phyloP scores from a whole-genome alignment of 2,329 filamentous ascomycete species.

The Nemania bipapillata region DNA sequence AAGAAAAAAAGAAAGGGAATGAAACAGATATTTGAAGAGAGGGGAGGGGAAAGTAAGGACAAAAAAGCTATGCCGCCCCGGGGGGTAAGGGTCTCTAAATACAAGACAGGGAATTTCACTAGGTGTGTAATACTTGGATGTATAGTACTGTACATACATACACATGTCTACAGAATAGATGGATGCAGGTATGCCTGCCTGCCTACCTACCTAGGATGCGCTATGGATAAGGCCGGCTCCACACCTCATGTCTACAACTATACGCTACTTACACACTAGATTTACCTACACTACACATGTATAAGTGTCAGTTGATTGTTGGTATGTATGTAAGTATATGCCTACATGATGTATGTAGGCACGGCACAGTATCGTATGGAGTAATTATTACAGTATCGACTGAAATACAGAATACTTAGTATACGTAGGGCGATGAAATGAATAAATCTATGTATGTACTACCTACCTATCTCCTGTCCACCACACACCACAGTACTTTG shows the following conservation, averaged over 20 bases:
- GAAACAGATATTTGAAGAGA: conserved; percentile 12
- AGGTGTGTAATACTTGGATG: not conserved
- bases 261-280: not conserved
- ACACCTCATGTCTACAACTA: conserved; percentile 1
- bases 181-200: no score
- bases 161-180: no score
- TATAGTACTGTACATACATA: not conserved
- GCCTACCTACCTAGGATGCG: no score
- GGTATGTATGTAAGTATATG: not conserved
- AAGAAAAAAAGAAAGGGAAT: conserved; percentile 11
- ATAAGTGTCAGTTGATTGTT: not conserved
- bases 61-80: not conserved
- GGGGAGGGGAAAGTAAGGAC: conserved; percentile 8
- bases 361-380: no score
- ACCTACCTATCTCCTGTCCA: no score
- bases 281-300: not conserved
- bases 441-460: no score
- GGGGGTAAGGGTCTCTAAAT: conserved; percentile 34
- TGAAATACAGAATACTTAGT: no score
- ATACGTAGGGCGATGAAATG: no score
- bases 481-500: no score
- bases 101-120: conserved; percentile 30
- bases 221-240: conserved; percentile 24
- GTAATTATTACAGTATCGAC: no score
- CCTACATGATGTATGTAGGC: not conserved